Conservation (phyloP, 345 rosid species). For the Arabidopsis thaliana region TAIR10.1 NC_003074.8:20339501-20340000, state of each 20-base stretch:
- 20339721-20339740: conserved; percentile 77
- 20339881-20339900: conserved; percentile 3
- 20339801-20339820: conserved; percentile 93
- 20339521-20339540: not conserved
- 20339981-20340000: conserved; percentile 98
- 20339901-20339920: conserved; percentile 18
- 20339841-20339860: conserved; percentile 64
- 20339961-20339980: conserved; percentile 81
- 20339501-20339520: conserved; percentile 14
- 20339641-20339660: conserved; percentile 41
- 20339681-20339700: conserved; percentile 40
- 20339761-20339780: conserved; percentile 96
- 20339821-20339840: conserved; percentile 96
- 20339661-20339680: conserved; percentile 41
- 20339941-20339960: conserved; percentile 92
- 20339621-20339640: conserved; percentile 43
- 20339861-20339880: not conserved
- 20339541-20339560: not conserved
- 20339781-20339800: conserved; percentile 97
- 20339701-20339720: conserved; percentile 58
- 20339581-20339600: conserved; percentile 25
- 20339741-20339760: conserved; percentile 99
- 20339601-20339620: conserved; percentile 37
- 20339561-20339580: conserved; percentile 9
- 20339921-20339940: conserved; percentile 48